phyloP scores from a whole-genome alignment of 2,329 filamentous ascomycete genomes.

The Neobulgaria alba region DNA sequence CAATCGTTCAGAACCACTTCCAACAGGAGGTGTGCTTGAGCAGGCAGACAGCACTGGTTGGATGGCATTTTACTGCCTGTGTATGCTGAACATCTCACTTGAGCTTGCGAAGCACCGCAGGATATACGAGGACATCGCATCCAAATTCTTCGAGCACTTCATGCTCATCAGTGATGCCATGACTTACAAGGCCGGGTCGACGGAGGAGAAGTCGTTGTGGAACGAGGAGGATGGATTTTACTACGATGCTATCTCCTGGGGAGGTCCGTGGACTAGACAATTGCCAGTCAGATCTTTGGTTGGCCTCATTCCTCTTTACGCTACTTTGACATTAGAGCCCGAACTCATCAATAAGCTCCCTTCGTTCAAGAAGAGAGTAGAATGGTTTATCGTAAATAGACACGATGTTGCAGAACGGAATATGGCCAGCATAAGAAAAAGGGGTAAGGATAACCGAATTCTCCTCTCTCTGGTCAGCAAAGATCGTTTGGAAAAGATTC shows the following conservation, averaged over 20 bases:
- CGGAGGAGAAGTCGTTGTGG: conserved; percentile 79
- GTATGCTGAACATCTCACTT: conserved; percentile 93
- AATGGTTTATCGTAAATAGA: conserved; percentile 90
- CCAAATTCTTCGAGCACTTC: conserved; percentile 98
- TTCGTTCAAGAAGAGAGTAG: conserved; percentile 82
- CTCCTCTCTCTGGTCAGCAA: conserved; percentile 86
- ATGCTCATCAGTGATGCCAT: conserved; percentile 97
- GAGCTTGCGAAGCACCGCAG: conserved; percentile 92
- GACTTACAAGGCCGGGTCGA: conserved; percentile 67
- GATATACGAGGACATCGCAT: conserved; percentile 93
- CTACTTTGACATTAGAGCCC: conserved; percentile 84
- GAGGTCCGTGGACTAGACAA: conserved; percentile 86
- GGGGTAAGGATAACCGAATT: conserved; percentile 83
- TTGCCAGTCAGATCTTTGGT: conserved; percentile 87
- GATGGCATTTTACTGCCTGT: conserved; percentile 97
- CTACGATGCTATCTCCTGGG: conserved; percentile 96
- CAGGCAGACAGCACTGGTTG: conserved; percentile 96
- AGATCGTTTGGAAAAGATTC: conserved; percentile 80
- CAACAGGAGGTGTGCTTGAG: conserved; percentile 86
- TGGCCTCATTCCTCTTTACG: conserved; percentile 87
- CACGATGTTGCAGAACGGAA: conserved; percentile 85
- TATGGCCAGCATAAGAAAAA: conserved; percentile 84
- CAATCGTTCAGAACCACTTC: conserved; percentile 90
- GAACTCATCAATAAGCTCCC: conserved; percentile 89
- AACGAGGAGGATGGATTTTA: conserved; percentile 97